These are phyloP conservation scores for Trichoderma virens DNA, from an alignment of 495 filamentous ascomycete genomes.

Conservation along the genomic window DNA sequence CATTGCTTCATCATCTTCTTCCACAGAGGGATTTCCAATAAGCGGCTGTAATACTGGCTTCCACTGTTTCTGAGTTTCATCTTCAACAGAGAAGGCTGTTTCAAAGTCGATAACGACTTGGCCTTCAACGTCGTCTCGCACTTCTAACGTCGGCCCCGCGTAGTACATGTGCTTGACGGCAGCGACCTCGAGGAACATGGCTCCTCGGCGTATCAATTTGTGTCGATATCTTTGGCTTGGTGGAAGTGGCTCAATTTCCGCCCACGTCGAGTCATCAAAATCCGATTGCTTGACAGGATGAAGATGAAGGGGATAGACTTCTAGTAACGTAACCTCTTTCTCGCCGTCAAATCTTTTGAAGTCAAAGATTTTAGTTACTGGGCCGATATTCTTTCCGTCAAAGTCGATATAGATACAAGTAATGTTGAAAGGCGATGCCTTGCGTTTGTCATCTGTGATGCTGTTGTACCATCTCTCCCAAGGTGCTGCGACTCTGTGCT, in stretches of 20 bases:
- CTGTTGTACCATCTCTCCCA: slow-evolving; percentile 10
- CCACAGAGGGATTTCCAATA: background rate
- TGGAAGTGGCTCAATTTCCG: background rate
- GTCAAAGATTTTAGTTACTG: slow-evolving; percentile 27
- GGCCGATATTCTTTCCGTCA: slow-evolving; percentile 50
- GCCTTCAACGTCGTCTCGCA: slow-evolving; percentile 29
- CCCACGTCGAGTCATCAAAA: slow-evolving; percentile 10
- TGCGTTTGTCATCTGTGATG: background rate
- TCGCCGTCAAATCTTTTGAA: slow-evolving; percentile 47
- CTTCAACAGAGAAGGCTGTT: slow-evolving; percentile 20
- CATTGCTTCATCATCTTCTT: background rate
- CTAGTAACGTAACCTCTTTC: slow-evolving; percentile 40
- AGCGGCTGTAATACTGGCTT: slow-evolving; percentile 10
- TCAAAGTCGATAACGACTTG: slow-evolving; percentile 33
- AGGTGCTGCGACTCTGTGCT: background rate
- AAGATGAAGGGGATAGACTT: slow-evolving; percentile 47
- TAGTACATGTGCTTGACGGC: slow-evolving; percentile 27
- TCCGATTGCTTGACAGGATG: slow-evolving; percentile 15
- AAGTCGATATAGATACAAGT: slow-evolving; percentile 45
- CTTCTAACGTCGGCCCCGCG: slow-evolving; percentile 22
- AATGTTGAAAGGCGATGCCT: slow-evolving; percentile 11
- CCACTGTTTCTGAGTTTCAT: slow-evolving; percentile 12
- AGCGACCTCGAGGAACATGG: slow-evolving; percentile 22
- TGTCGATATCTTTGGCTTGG: background rate
- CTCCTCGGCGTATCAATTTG: slow-evolving; percentile 22